These are phyloP conservation scores for Wallacemonas collosoma DNA, from an alignment of 208 protist species.

Conservation along the genomic window DNA sequence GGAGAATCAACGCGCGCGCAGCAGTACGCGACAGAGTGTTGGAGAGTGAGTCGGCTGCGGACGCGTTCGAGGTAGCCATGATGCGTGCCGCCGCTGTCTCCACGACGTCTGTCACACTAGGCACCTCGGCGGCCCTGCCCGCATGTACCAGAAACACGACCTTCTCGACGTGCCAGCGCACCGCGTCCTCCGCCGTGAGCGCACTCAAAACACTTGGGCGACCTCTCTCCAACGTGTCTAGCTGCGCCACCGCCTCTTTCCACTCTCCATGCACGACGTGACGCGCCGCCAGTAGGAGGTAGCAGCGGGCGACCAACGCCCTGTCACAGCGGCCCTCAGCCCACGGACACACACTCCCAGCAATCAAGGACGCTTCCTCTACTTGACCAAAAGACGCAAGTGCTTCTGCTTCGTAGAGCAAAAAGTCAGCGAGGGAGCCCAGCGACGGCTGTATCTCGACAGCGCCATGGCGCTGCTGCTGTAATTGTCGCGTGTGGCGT, in stretches of 20 bases:
- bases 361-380: slow-evolving; percentile 39
- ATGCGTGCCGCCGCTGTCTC: not conserved
- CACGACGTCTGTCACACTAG: not conserved
- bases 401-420: slow-evolving; percentile 53
- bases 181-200: slow-evolving; percentile 23
- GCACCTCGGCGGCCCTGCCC: slow-evolving; percentile 20
- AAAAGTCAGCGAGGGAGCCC: slow-evolving; percentile 33
- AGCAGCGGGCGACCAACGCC: slow-evolving; percentile 21
- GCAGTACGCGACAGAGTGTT: not conserved
- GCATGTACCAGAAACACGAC: slow-evolving; percentile 22
- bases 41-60: not conserved
- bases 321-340: slow-evolving; percentile 23
- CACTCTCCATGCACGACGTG: slow-evolving; percentile 28
- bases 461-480: not conserved
- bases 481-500: too few species aligned
- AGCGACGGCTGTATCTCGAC: slow-evolving; percentile 4
- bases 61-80: not conserved
- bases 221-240: slow-evolving; percentile 13
- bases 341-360: slow-evolving; percentile 30
- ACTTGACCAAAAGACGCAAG: slow-evolving; percentile 40
- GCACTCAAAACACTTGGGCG: not conserved
- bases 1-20: not conserved
- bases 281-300: slow-evolving; percentile 29
- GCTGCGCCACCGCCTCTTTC: slow-evolving; percentile 15
- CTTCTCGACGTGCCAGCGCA: slow-evolving; percentile 22